Base-by-base conservation (phyloP, 306 rosid genomes). In the Acacia crassicarpa region DNA sequence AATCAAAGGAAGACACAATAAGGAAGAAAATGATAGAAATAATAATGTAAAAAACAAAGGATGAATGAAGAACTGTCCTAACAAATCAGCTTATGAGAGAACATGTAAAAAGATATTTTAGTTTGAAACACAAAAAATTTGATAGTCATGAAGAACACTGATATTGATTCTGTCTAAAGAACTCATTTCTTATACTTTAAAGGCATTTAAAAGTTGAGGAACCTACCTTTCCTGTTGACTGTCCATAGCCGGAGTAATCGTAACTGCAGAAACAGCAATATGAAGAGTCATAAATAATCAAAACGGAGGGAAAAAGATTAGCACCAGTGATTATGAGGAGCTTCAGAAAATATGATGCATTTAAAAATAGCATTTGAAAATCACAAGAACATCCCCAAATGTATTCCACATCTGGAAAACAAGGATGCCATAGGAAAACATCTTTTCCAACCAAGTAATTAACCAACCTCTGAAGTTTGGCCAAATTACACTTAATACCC, bases 201-300 rank as follows among this genome's bases (percentile, higher is more conserved):
- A 70, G 66, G 40, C 48, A 13, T 53, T 23, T 49, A 73, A 49
- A 86, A 74, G 51, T 44, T 74, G 23, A 46, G 83, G 54, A 72
- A 72, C 91, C 73, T 85, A 94, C 98, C 97, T 94, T 94, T 86
- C 98, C 98, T 63, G 97, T 90, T 48, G 98, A 92, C 85, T 89
- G 97, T 88, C 98, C 98, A 83, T 94, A 94, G 63, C 98, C 98
- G 79, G 98, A 94, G 86, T 94, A 94, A 86, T 94, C 98, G 22
- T 94, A 94, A 81, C 98, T 94, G 90, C 81, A 86, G 63, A 82
- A 51, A 66, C 8, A 80, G 61, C 72, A 70, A 74, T 17, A 38
- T 13, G 74, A 83, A 80, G 45, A 54, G 43, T 61, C 41, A 44
- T 69, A 78, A 83, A 54, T 61, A 69, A 74, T 33, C 69, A 72